Conservation (phyloP, 2,329 filamentous ascomycete species). For the Nothophaeocryptopus gaeumannii region DNA sequence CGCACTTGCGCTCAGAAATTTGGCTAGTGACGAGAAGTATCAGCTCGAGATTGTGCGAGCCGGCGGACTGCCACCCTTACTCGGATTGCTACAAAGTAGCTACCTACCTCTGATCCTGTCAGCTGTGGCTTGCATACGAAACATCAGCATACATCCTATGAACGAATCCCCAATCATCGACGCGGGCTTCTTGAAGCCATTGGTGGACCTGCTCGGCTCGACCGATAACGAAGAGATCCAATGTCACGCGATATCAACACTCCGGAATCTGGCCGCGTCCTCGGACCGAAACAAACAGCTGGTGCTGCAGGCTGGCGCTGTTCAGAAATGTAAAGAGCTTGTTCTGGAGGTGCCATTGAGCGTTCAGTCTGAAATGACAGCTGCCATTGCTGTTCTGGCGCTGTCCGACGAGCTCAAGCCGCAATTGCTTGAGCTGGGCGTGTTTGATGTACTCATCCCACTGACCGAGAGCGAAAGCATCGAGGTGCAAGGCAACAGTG, state of each 20-base stretch:
- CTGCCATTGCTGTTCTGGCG: conserved; percentile 94
- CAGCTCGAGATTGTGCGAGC: conserved; percentile 95
- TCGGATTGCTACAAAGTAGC: conserved; percentile 88
- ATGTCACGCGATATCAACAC: conserved; percentile 94
- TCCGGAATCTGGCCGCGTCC: conserved; percentile 91
- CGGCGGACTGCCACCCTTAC: conserved; percentile 76
- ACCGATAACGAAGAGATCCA: conserved; percentile 99
- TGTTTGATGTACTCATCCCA: conserved; percentile 94
- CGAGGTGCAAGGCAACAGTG: conserved; percentile 97
- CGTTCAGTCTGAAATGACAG: conserved; percentile 98
- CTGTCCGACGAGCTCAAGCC: conserved; percentile 94
- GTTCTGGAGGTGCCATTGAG: conserved; percentile 89
- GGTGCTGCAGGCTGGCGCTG: conserved; percentile 92
- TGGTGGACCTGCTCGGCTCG: conserved; percentile 89
- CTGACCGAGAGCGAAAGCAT: conserved; percentile 93
- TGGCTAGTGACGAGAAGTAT: conserved; percentile 97
- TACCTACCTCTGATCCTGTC: conserved; percentile 95
- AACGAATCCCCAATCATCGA: conserved; percentile 99
- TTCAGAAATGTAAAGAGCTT: conserved; percentile 97
- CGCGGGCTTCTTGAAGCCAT: conserved; percentile 86
- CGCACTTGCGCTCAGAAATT: conserved; percentile 85
- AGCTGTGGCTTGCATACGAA: conserved; percentile 95
- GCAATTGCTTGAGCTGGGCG: conserved; percentile 82
- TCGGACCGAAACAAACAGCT: conserved; percentile 97
- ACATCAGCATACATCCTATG: conserved; percentile 95